Evolutionary conservation across 2,329 filamentous ascomycete genomes (phyloP).

Genomic region (Colletotrichum filicis): DNA sequence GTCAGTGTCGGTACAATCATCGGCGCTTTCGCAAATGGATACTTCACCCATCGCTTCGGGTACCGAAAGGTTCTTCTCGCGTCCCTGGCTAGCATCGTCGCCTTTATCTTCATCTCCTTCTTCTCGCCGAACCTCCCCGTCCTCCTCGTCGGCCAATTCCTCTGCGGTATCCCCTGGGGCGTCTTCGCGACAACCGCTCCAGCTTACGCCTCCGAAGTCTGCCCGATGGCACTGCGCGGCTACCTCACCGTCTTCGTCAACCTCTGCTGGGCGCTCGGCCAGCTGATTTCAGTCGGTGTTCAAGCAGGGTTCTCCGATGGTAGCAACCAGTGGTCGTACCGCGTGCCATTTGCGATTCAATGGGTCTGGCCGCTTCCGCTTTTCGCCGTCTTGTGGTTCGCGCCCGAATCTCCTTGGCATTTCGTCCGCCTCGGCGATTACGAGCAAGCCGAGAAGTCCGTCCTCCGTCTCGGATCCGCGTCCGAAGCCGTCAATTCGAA

Average conservation of each 20-base stretch:
- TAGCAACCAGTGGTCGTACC: constrained; percentile 39
- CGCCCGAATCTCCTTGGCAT: constrained; percentile 20
- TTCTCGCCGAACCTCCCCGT: constrained; percentile 52
- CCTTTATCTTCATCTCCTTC: constrained; percentile 59
- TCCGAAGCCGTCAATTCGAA: neutral
- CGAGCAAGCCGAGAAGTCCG: constrained; percentile 4
- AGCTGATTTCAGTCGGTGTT: constrained; percentile 54
- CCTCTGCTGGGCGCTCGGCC: constrained; percentile 59
- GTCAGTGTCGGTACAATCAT: constrained; percentile 58
- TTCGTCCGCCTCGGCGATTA: constrained; percentile 11
- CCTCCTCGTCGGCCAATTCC: constrained; percentile 54
- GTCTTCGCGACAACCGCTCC: constrained; percentile 56
- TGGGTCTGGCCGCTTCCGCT: constrained; percentile 39
- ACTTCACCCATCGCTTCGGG: constrained; percentile 54
- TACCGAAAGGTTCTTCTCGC: constrained; percentile 56
- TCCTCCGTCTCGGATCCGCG: constrained; percentile 12
- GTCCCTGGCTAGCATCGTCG: constrained; percentile 48
- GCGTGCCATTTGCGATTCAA: constrained; percentile 41
- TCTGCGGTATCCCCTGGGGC: constrained; percentile 59
- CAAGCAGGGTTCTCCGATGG: constrained; percentile 41
- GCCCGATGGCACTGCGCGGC: constrained; percentile 50
- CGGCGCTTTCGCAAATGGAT: constrained; percentile 58
- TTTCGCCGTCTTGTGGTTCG: constrained; percentile 20
- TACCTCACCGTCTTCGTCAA: constrained; percentile 59
- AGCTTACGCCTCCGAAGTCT: constrained; percentile 58